Percentiles rank a stretch among this genome's conserved stretches.
These are phyloP conservation scores for Fusarium falciforme DNA, from an alignment of 2,329 filamentous ascomycete genomes.

Conservation along the genomic window DNA sequence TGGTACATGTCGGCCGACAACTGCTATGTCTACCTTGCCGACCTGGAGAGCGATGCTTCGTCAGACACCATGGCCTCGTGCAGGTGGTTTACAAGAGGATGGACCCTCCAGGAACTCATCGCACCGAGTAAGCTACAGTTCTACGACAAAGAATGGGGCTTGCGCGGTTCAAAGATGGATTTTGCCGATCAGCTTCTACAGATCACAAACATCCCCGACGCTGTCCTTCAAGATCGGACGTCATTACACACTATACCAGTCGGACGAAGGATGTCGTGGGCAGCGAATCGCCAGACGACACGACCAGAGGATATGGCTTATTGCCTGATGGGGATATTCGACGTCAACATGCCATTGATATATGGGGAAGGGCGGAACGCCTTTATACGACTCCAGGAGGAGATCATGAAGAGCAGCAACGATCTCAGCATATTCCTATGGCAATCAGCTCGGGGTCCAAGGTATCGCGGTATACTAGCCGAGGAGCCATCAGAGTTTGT, in stretches of 20 bases:
- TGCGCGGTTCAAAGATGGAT: not conserved
- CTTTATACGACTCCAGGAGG: not conserved
- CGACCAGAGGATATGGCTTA: not conserved
- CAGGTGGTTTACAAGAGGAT: constrained; percentile 22
- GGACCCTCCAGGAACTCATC: constrained; percentile 17
- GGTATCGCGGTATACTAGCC: not conserved
- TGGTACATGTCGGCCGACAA: constrained; percentile 24
- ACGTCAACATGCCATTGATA: not conserved
- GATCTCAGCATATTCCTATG: constrained; percentile 1
- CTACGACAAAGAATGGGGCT: constrained; percentile 1
- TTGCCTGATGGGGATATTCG: not conserved
- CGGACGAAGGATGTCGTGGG: constrained; percentile 7
- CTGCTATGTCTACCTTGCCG: constrained; percentile 28
- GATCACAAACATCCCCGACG: not conserved
- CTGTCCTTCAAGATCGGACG: not conserved
- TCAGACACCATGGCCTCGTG: not conserved
- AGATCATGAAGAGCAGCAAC: constrained; percentile 17
- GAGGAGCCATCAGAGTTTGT: not conserved
- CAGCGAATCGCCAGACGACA: not conserved
- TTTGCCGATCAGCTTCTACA: not conserved
- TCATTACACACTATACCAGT: not conserved
- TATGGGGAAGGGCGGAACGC: not conserved
- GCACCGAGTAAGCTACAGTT: not conserved
- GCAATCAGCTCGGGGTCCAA: not conserved
- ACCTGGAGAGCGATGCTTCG: not conserved